Evolutionary conservation across 306 rosid species (phyloP).

Genomic region (Sechiopsis laciniata): DNA sequence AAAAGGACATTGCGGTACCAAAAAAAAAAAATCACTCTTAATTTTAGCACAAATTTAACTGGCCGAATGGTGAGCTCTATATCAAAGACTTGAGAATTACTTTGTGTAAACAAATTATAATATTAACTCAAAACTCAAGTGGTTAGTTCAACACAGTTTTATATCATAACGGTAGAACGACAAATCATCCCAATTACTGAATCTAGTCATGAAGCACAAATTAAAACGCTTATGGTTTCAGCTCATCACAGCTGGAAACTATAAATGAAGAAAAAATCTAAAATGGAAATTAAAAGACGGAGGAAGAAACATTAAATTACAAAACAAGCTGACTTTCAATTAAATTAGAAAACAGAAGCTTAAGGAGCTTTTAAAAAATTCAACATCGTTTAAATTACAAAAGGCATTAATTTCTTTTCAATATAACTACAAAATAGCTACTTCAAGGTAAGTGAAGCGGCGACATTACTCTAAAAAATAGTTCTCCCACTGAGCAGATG

Average conservation of each 20-base stretch:
- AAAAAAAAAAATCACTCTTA: too few relatives aligned
- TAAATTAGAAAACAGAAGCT: neutral
- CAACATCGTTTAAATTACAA: neutral
- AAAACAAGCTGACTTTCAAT: neutral
- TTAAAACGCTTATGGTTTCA: too few relatives aligned
- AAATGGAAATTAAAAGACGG: neutral
- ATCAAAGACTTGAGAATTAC: too few relatives aligned
- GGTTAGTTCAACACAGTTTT: too few relatives aligned
- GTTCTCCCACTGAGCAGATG: neutral
- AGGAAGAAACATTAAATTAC: constrained; percentile 13
- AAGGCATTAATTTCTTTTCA: neutral
- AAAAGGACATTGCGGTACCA: too few relatives aligned
- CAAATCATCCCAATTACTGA: too few relatives aligned
- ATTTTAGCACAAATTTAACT: too few relatives aligned
- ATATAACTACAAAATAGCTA: constrained; percentile 5
- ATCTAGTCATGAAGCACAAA: too few relatives aligned
- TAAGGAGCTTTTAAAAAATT: neutral
- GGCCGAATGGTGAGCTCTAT: too few relatives aligned
- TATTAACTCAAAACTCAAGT: too few relatives aligned
- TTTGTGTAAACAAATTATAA: too few relatives aligned
- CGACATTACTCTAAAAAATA: neutral
- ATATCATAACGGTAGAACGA: too few relatives aligned
- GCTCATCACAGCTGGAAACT: neutral
- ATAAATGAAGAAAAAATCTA: neutral
- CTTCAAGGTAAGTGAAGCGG: neutral